Percentiles rank a stretch among this genome's conserved stretches.
phyloP scores from a whole-genome alignment of 805 yeast genomes.

The Sugiyamaella qingdaonensis region DNA sequence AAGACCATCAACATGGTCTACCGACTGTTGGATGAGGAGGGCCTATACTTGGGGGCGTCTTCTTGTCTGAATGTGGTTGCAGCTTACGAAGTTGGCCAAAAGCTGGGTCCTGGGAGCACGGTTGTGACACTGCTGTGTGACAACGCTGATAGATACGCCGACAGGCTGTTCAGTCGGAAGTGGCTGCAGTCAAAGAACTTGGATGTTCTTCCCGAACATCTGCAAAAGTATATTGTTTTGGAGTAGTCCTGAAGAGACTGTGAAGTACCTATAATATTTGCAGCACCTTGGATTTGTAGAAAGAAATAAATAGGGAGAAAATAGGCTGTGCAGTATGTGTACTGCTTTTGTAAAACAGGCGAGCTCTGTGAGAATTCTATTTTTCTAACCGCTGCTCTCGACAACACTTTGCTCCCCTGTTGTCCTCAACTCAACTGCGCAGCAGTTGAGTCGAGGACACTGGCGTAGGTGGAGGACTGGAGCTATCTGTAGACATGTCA shows the following conservation, averaged over 20 bases:
- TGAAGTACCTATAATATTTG: no score
- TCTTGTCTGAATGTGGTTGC: conserved; percentile 89
- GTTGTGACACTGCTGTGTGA: conserved; percentile 89
- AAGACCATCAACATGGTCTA: conserved; percentile 81
- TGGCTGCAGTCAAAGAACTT: conserved; percentile 75
- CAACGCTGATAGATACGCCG: conserved; percentile 85
- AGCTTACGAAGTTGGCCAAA: conserved; percentile 70
- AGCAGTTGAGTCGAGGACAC: no score
- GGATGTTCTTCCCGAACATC: conserved; percentile 63
- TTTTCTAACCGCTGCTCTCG: no score
- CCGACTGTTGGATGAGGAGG: conserved; percentile 81
- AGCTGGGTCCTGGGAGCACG: conserved; percentile 69
- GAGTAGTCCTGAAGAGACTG: conserved; percentile 11
- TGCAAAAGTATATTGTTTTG: conserved; percentile 61
- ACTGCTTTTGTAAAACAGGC: no score
- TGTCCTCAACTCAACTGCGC: no score
- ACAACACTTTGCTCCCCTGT: no score
- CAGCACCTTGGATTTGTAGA: no score
- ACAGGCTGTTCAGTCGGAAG: conserved; percentile 66
- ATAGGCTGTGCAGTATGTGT: no score
- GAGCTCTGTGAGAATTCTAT: no score
- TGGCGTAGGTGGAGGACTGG: no score
- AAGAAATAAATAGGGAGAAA: no score
- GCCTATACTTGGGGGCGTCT: conserved; percentile 86
- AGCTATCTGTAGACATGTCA: no score